Evolutionary conservation across 129 eudicot genomes (phyloP).

Genomic region (Tagetes erecta): DNA sequence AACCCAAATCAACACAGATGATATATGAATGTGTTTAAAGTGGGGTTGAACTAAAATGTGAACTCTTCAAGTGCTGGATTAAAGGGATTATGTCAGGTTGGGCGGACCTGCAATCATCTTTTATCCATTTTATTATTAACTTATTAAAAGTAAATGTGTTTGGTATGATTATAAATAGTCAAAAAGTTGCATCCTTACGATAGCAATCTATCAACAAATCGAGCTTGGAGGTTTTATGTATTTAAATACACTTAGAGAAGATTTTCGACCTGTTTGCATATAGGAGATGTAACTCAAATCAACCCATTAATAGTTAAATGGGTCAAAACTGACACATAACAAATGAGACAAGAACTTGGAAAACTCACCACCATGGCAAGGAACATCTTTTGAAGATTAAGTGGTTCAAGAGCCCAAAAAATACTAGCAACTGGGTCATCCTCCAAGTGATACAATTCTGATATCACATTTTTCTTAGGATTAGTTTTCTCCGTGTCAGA

Average conservation of each 20-base stretch:
- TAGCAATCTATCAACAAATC: not conserved
- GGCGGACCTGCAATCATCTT: not conserved
- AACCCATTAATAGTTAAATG: conserved; percentile 1
- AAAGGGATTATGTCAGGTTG: not conserved
- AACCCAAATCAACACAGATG: not conserved
- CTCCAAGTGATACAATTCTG: conserved; percentile 45
- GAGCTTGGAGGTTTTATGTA: not conserved
- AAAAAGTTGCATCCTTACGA: not conserved
- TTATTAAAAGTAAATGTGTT: not conserved
- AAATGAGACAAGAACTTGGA: conserved; percentile 9
- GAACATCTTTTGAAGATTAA: conserved; percentile 56
- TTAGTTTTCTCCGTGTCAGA: conserved; percentile 44
- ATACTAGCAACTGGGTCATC: conserved; percentile 80
- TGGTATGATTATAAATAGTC: not conserved
- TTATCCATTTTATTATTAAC: conserved; percentile 11
- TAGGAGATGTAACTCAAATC: not conserved
- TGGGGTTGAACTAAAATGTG: not conserved
- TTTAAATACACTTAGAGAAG: not conserved
- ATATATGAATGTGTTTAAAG: not conserved
- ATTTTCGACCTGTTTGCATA: not conserved
- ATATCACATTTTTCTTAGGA: conserved; percentile 28
- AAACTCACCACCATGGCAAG: conserved; percentile 85
- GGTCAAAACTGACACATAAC: not conserved
- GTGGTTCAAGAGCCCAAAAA: conserved; percentile 75
- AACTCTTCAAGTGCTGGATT: not conserved